These are phyloP conservation scores for Aegilops longissima DNA, from an alignment of 176 grass and related monocot genomes.

Conservation along the genomic window DNA sequence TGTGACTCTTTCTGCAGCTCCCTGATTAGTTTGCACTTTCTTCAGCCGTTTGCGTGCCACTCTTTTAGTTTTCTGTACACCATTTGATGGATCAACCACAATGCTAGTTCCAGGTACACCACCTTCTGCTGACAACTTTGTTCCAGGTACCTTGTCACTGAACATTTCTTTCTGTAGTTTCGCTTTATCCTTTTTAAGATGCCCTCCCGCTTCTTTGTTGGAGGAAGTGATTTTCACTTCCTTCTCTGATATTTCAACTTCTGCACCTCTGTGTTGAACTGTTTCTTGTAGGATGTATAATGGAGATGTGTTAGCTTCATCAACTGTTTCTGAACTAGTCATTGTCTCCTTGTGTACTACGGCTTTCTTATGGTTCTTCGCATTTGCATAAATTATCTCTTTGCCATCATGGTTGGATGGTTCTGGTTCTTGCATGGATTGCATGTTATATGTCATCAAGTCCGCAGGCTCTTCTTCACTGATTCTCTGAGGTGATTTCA, in stretches of 20 bases:
- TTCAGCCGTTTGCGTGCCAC: conserved; percentile 18
- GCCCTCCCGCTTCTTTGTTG: conserved; percentile 17
- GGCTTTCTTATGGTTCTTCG: neutral
- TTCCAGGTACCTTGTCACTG: conserved; percentile 15
- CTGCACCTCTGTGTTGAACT: neutral
- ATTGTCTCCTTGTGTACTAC: neutral
- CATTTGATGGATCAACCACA: conserved; percentile 24
- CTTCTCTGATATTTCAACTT: conserved; percentile 6
- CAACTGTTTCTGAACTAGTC: neutral
- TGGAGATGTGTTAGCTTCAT: neutral
- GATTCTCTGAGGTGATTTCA: conserved; percentile 11
- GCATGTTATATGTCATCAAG: neutral
- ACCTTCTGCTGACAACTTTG: conserved; percentile 11
- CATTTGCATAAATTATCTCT: conserved; percentile 14
- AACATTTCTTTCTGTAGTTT: conserved; percentile 20
- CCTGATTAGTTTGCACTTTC: conserved; percentile 5
- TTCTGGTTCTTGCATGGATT: conserved; percentile 4
- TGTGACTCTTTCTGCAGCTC: neutral
- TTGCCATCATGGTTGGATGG: neutral
- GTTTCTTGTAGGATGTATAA: neutral
- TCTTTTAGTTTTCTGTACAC: conserved; percentile 14
- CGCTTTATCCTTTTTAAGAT: neutral
- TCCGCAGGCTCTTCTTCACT: neutral
- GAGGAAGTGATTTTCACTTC: neutral
- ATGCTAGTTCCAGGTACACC: conserved; percentile 4